Percentiles rank a stretch among this genome's conserved stretches.
Conservation (phyloP, 1,284 basidiomycete genomes). For the Stygiomarasmius scandens region DNA sequence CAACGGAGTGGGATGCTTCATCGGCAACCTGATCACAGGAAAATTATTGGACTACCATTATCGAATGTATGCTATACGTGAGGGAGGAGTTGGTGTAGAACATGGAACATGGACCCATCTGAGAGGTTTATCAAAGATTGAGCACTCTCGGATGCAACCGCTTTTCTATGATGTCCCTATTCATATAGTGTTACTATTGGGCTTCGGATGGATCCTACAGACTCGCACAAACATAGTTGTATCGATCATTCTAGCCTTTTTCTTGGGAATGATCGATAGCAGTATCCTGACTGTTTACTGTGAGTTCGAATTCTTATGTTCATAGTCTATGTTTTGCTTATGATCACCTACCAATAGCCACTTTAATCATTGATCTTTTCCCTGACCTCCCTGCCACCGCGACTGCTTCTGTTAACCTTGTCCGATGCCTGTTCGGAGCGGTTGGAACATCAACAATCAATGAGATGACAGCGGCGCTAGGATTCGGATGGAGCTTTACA, state of each 20-base stretch:
- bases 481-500: neutral
- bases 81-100: no score
- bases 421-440: neutral
- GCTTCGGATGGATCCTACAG: conserved; percentile 6
- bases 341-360: no score
- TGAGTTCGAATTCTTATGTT: neutral
- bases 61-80: no score
- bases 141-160: conserved; percentile 4
- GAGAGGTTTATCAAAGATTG: neutral
- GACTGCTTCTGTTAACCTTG: neutral
- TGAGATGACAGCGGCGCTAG: neutral
- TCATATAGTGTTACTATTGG: neutral
- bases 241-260: conserved; percentile 5
- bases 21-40: neutral
- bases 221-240: neutral
- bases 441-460: neutral
- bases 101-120: no score
- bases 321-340: neutral
- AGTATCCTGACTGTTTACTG: conserved; percentile 2
- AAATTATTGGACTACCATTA: neutral
- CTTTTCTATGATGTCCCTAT: neutral
- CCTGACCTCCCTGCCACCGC: neutral
- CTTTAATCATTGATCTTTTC: conserved; percentile 5
- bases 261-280: conserved; percentile 4
- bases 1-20: neutral